phyloP scores from a whole-genome alignment of 352 stramenopile genomes.

The Aphanomyces stellatus region DNA sequence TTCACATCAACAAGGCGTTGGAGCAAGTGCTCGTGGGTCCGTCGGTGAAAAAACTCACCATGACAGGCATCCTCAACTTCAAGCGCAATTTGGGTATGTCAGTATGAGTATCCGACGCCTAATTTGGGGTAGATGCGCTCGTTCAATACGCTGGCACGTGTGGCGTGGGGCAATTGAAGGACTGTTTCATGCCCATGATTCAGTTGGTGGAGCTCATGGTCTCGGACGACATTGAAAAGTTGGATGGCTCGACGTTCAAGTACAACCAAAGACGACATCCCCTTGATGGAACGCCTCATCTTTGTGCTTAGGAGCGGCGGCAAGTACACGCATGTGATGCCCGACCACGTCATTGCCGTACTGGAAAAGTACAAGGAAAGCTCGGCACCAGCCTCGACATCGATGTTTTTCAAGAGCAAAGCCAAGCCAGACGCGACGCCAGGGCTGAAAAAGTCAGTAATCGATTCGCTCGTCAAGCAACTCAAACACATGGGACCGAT shows the following conservation, averaged over 20 bases:
- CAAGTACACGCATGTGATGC: conserved; percentile 59
- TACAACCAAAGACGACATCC: background rate
- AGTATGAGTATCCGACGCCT: background rate
- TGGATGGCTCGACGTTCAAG: conserved; percentile 6
- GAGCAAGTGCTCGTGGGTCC: conserved; percentile 55
- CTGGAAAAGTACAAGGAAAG: conserved; percentile 64
- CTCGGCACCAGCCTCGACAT: conserved; percentile 27
- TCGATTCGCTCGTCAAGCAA: conserved; percentile 42
- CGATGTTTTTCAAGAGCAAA: conserved; percentile 24
- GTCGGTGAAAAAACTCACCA: conserved; percentile 57
- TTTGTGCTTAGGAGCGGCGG: conserved; percentile 18
- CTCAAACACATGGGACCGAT: conserved; percentile 26
- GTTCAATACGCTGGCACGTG: conserved; percentile 54
- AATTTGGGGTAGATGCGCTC: conserved; percentile 32
- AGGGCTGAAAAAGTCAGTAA: conserved; percentile 37
- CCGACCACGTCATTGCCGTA: conserved; percentile 52
- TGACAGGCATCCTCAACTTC: conserved; percentile 62
- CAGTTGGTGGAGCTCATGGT: conserved; percentile 65
- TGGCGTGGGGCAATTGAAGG: conserved; percentile 45
- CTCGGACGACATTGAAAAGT: conserved; percentile 28
- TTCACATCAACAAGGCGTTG: conserved; percentile 66
- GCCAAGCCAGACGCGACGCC: conserved; percentile 11
- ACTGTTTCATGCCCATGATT: conserved; percentile 53
- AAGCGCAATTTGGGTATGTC: conserved; percentile 44
- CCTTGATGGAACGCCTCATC: background rate